Base-by-base conservation (phyloP, 2,329 filamentous ascomycete species). In the Alternaria sp. region DNA sequence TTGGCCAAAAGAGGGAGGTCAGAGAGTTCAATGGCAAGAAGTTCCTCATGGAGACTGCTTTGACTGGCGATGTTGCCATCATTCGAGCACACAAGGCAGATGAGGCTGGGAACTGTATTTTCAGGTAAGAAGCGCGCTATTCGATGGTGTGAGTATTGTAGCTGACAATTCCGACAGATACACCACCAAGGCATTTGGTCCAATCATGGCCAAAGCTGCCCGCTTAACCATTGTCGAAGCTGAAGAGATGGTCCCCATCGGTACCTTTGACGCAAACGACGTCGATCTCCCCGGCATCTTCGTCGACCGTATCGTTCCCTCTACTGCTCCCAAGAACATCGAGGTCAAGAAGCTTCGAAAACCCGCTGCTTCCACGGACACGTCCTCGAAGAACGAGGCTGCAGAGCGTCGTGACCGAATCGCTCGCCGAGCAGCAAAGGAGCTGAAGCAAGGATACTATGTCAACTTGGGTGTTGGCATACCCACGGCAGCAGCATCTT, bases 401-500 rank as follows among this genome's bases (percentile, higher is more conserved):
- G 45, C 54, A 7, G 61, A 67, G 29, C 68, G 70, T 29, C 86
- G 93, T 61, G 90, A 95, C 79, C 86, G 90, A 57, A 97, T 96
- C 73, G 91, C 95, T 21, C 85, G 86, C 58, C 85, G 92, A 57
- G 92, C 92, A 0, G 91, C 92, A 50, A 94, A 93, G 82, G 92
- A 96, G 80, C 94, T 96, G 82, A 91, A 94, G 84, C 93, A 96
- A 77, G 92, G 92, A 79, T 95, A 94, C 90, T 96, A 96, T 77
- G 92, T 92, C 67, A 96, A 96, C 79, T 80, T 96, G 55, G 93
- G 93, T 59, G 96, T 96, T 67, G 93, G 93, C 58, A 96, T 96
- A 88, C 93, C 93, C 49, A 96, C 95, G 87, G 85, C 95, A 50
- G 92, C 92, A 1, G 92, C 93, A 2, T 88, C 85, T 55, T 96